Evolutionary conservation across 176 grass and related monocot genomes (phyloP).

Genomic region (Eragrostis nindensis): DNA sequence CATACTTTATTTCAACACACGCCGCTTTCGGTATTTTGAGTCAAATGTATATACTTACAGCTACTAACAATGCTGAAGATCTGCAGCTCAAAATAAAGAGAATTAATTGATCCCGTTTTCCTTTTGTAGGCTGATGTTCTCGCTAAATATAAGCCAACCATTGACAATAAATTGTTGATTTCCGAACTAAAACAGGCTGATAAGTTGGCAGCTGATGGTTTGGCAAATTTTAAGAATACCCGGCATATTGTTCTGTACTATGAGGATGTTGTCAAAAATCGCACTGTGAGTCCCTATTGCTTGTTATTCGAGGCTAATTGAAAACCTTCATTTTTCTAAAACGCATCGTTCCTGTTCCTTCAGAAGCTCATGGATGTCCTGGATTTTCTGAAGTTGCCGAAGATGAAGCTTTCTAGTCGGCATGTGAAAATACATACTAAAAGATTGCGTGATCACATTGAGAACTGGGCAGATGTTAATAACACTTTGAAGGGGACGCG

Average conservation of each 20-base stretch:
- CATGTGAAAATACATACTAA: conserved; percentile 95
- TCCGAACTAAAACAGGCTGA: conserved; percentile 52
- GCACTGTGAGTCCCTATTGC: conserved; percentile 53
- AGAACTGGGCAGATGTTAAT: conserved; percentile 82
- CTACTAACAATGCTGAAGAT: conserved; percentile 8
- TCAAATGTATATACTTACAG: neutral
- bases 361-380: conserved; percentile 86
- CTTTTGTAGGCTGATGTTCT: conserved; percentile 73
- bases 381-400: conserved; percentile 81
- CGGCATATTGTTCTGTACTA: conserved; percentile 85
- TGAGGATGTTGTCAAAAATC: conserved; percentile 78
- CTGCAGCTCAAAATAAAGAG: conserved; percentile 15
- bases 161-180: conserved; percentile 65
- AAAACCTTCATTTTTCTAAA: neutral
- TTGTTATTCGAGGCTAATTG: conserved; percentile 7
- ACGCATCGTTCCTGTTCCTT: conserved; percentile 1
- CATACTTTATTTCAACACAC: neutral
- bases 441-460: conserved; percentile 64
- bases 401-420: conserved; percentile 61
- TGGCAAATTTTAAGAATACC: conserved; percentile 70
- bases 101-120: conserved; percentile 25
- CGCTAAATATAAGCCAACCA: conserved; percentile 75
- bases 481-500: conserved; percentile 67
- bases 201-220: conserved; percentile 63
- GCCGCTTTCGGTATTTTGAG: neutral